Conservation (phyloP, 2,329 filamentous ascomycete species). For the Rhexocercosporidium sp. region DNA sequence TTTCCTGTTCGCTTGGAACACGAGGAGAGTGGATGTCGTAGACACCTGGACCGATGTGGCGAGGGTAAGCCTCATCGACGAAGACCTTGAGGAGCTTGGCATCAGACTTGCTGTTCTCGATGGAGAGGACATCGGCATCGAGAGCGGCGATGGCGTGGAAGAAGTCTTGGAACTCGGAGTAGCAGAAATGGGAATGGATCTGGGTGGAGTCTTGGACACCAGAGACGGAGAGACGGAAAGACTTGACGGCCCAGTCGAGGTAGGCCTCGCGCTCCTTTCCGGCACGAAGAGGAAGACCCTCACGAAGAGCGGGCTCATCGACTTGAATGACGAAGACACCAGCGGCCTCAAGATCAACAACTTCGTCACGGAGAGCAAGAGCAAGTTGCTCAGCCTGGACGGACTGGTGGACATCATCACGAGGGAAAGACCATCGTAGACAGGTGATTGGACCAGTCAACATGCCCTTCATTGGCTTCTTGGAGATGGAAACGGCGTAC, state of each 20-base stretch:
- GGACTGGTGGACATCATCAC: slow-evolving; percentile 99
- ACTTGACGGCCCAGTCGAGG: slow-evolving; percentile 95
- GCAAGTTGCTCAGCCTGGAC: slow-evolving; percentile 98
- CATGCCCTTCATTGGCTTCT: slow-evolving; percentile 99
- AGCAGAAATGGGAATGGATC: slow-evolving; percentile 99
- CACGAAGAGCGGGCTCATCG: slow-evolving; percentile 97
- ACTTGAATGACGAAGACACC: slow-evolving; percentile 99
- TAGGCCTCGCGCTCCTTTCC: slow-evolving; percentile 97
- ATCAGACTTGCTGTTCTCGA: slow-evolving; percentile 99
- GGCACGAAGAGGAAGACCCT: slow-evolving; percentile 95
- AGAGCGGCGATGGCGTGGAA: slow-evolving; percentile 99
- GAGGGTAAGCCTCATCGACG: slow-evolving; percentile 94
- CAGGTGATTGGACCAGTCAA: slow-evolving; percentile 98
- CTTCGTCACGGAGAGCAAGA: slow-evolving; percentile 97
- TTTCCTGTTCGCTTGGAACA: slow-evolving; percentile 96
- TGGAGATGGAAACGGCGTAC: slow-evolving; percentile 94
- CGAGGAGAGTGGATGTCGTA: slow-evolving; percentile 99
- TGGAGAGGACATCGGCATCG: slow-evolving; percentile 96
- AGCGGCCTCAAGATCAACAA: slow-evolving; percentile 95
- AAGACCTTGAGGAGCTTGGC: slow-evolving; percentile 99
- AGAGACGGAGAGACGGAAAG: slow-evolving; percentile 94
- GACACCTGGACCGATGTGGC: slow-evolving; percentile 98
- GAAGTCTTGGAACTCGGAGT: slow-evolving; percentile 99
- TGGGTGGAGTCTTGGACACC: slow-evolving; percentile 95
- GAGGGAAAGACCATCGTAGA: slow-evolving; percentile 99